A percentile compares a stretch with the other conserved stretches of the same genome.
Evolutionary conservation across 2,329 filamentous ascomycete species (phyloP).

Genomic region (Epichloe sibirici): DNA sequence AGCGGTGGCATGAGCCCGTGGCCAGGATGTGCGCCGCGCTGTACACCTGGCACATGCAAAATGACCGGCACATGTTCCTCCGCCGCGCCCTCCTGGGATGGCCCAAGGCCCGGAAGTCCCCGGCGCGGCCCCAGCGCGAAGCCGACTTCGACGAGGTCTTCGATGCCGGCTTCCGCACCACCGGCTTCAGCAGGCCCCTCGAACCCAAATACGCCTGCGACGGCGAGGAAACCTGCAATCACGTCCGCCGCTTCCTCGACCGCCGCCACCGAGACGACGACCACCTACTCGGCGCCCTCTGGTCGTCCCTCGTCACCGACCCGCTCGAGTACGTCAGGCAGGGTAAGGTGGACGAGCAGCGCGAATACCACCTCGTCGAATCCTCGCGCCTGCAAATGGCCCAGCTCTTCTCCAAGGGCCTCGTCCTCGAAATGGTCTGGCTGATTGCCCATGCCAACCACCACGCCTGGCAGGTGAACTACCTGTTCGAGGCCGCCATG

Average conservation of each 20-base stretch:
- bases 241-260: conserved; percentile 8
- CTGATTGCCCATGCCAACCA: conserved; percentile 12
- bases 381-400: conserved; percentile 10
- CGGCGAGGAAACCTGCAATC: conserved; percentile 11
- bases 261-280: background rate
- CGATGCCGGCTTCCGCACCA: conserved; percentile 15
- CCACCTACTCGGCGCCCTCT: conserved; percentile 8
- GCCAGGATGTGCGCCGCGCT: conserved; percentile 19
- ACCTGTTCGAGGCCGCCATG: conserved; percentile 21
- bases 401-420: conserved; percentile 11
- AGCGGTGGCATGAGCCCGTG: conserved; percentile 20
- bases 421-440: conserved; percentile 10
- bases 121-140: conserved; percentile 12
- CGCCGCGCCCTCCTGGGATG: conserved; percentile 19
- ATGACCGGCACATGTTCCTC: conserved; percentile 20
- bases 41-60: conserved; percentile 21
- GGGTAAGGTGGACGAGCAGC: conserved; percentile 8
- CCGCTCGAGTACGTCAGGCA: conserved; percentile 10
- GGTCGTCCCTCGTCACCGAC: conserved; percentile 8
- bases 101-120: conserved; percentile 16
- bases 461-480: conserved; percentile 20
- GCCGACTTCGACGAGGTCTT: conserved; percentile 20
- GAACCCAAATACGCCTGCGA: conserved; percentile 8
- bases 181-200: conserved; percentile 15
- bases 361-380: conserved; percentile 8